phyloP scores from a whole-genome alignment of 768 basidiomycete species.

The Calocera cornea region DNA sequence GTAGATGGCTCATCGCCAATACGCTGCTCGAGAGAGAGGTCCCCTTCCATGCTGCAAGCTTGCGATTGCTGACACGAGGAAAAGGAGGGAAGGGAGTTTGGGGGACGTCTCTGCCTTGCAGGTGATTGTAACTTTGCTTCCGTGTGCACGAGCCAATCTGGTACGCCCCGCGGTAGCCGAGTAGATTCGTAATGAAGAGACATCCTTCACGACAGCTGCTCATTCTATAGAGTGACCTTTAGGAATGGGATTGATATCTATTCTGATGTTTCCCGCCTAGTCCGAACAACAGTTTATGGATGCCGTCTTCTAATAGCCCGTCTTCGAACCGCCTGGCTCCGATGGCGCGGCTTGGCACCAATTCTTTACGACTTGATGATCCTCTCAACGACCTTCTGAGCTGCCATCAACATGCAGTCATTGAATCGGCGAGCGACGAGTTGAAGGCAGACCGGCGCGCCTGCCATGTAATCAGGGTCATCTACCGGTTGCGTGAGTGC shows the following conservation, averaged over 20 bases:
- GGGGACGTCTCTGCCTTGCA: not conserved
- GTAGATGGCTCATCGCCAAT: not conserved
- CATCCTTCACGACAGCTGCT: no score
- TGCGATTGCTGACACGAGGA: not conserved
- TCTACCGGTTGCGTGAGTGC: not conserved
- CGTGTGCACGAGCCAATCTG: not conserved
- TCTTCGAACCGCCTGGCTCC: no score
- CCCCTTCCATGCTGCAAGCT: not conserved
- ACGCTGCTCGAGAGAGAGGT: slow-evolving; percentile 1
- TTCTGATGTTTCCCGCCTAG: no score
- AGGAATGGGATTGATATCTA: no score
- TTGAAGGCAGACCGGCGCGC: slow-evolving; percentile 14
- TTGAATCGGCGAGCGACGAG: slow-evolving; percentile 12
- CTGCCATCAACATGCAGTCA: slow-evolving; percentile 8
- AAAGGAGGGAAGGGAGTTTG: not conserved
- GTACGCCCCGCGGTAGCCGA: no score
- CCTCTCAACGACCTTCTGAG: slow-evolving; percentile 4
- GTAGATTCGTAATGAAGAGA: no score
- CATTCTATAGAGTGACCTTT: no score
- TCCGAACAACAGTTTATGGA: no score
- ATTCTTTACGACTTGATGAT: not conserved
- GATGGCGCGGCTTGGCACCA: no score
- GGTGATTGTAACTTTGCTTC: not conserved
- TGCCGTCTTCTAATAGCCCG: no score
- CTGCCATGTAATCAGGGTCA: slow-evolving; percentile 10